These are phyloP conservation scores for Farysia itapuensis DNA, from an alignment of 1,284 basidiomycete genomes.

Conservation along the genomic window DNA sequence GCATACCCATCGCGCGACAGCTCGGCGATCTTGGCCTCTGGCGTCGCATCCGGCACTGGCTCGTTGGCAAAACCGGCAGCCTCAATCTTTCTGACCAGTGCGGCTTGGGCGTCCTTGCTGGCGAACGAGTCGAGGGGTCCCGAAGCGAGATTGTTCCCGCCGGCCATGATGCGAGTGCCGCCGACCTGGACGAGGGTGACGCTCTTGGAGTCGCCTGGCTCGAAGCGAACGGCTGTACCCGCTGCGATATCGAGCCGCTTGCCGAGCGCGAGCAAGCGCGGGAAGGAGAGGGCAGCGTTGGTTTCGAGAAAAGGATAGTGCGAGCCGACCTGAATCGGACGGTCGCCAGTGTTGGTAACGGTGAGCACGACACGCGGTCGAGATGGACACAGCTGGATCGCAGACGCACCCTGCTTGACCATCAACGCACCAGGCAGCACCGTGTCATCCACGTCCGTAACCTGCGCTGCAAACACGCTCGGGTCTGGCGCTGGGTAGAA, in stretches of 20 bases:
- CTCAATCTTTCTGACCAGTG: slow-evolving; percentile 24
- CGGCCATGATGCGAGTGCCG: slow-evolving; percentile 67
- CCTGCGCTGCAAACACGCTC: slow-evolving; percentile 58
- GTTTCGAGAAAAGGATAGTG: slow-evolving; percentile 87
- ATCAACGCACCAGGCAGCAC: slow-evolving; percentile 45
- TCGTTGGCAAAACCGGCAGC: slow-evolving; percentile 41
- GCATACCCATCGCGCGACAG: slow-evolving; percentile 50
- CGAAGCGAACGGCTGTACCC: slow-evolving; percentile 93
- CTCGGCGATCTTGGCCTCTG: slow-evolving; percentile 20
- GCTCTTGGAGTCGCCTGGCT: slow-evolving; percentile 85
- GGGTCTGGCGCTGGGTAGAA: slow-evolving; percentile 80
- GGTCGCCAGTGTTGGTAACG: slow-evolving; percentile 89
- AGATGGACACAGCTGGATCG: slow-evolving; percentile 76
- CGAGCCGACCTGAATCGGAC: slow-evolving; percentile 75
- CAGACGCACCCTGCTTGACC: slow-evolving; percentile 24
- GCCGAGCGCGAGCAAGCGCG: slow-evolving; percentile 77
- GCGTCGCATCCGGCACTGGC: slow-evolving; percentile 8
- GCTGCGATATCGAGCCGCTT: slow-evolving; percentile 88
- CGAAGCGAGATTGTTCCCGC: slow-evolving; percentile 73
- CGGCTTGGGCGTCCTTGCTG: slow-evolving; percentile 3
- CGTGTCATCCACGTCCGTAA: slow-evolving; percentile 1
- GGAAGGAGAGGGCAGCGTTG: slow-evolving; percentile 79
- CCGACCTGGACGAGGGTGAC: slow-evolving; percentile 80
- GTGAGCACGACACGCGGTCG: slow-evolving; percentile 71
- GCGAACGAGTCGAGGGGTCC: slow-evolving; percentile 32